These are phyloP conservation scores for Chamaecyparis obtusa DNA, from an alignment of 75 land plant species.

Conservation along the genomic window DNA sequence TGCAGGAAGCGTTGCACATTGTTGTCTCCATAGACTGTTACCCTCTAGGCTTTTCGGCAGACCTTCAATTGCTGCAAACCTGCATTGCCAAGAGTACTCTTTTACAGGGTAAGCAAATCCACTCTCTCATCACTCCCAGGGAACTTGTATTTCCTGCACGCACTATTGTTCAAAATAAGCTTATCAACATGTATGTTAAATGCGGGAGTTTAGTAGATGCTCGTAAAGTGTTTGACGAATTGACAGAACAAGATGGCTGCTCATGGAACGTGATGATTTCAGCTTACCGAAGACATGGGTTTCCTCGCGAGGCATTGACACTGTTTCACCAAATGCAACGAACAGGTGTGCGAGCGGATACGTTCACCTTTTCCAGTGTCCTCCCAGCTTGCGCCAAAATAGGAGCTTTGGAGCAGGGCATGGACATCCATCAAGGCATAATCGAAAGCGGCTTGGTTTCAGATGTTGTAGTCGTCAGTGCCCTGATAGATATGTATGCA, in stretches of 20 bases:
- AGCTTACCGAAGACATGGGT: slow-evolving; percentile 41
- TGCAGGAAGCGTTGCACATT: neutral
- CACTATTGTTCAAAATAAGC: slow-evolving; percentile 35
- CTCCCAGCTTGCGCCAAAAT: slow-evolving; percentile 58
- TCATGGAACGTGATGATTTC: slow-evolving; percentile 70
- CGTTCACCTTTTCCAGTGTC: slow-evolving; percentile 46
- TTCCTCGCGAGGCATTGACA: slow-evolving; percentile 31
- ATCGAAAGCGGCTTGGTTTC: slow-evolving; percentile 26
- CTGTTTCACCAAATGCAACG: slow-evolving; percentile 45
- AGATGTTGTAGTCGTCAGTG: slow-evolving; percentile 55
- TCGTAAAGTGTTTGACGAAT: slow-evolving; percentile 36
- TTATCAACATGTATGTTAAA: slow-evolving; percentile 54
- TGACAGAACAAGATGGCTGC: slow-evolving; percentile 45
- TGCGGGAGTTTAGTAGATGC: slow-evolving; percentile 50
- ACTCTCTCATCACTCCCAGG: neutral
- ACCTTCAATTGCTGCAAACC: neutral
- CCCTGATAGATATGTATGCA: slow-evolving; percentile 56
- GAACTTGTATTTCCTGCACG: neutral
- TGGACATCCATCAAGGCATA: slow-evolving; percentile 43
- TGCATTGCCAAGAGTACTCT: neutral
- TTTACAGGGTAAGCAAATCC: neutral
- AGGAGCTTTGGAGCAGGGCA: slow-evolving; percentile 38
- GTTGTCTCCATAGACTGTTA: neutral
- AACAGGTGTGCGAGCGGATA: slow-evolving; percentile 31
- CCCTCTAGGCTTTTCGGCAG: neutral